Conservation (phyloP, 1,284 basidiomycete genomes). For the Cerioporus squamosus region DNA sequence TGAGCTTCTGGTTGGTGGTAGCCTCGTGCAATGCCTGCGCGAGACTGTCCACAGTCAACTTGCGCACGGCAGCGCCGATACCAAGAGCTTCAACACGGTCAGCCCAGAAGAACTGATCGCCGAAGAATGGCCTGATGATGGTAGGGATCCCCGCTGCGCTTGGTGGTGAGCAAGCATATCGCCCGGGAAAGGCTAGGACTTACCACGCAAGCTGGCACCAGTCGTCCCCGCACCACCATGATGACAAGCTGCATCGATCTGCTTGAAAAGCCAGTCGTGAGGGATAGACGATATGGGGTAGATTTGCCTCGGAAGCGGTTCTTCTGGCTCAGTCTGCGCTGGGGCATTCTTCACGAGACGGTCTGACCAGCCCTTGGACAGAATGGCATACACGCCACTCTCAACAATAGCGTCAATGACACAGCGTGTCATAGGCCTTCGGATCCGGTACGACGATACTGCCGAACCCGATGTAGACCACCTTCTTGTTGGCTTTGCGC, state of each 20-base stretch:
- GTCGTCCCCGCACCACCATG: constrained; percentile 97
- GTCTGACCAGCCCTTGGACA: constrained; percentile 99
- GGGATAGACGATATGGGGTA: constrained; percentile 88
- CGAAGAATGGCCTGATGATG: constrained; percentile 97
- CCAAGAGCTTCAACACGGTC: constrained; percentile 93
- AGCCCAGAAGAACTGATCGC: constrained; percentile 97
- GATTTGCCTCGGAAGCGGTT: constrained; percentile 76
- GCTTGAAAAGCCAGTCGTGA: constrained; percentile 96
- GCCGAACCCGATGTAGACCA: constrained; percentile 99
- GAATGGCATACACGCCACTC: constrained; percentile 87
- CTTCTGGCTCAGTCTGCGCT: constrained; percentile 64
- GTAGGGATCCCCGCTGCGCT: constrained; percentile 87
- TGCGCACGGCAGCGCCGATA: constrained; percentile 84
- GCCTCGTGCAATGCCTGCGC: constrained; percentile 80
- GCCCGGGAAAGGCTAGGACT: constrained; percentile 23
- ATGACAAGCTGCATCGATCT: constrained; percentile 95
- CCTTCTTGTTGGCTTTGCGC: constrained; percentile 77
- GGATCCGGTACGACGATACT: constrained; percentile 98
- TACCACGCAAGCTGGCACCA: constrained; percentile 89
- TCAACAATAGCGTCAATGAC: constrained; percentile 88
- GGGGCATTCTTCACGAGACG: constrained; percentile 68
- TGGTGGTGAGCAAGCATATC: constrained; percentile 18
- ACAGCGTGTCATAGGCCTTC: constrained; percentile 85
- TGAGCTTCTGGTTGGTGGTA: constrained; percentile 88
- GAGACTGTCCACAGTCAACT: constrained; percentile 80